These are phyloP conservation scores for Chytriomyces sp. DNA, from an alignment of 192 early-diverging fungal species.

Conservation along the genomic window DNA sequence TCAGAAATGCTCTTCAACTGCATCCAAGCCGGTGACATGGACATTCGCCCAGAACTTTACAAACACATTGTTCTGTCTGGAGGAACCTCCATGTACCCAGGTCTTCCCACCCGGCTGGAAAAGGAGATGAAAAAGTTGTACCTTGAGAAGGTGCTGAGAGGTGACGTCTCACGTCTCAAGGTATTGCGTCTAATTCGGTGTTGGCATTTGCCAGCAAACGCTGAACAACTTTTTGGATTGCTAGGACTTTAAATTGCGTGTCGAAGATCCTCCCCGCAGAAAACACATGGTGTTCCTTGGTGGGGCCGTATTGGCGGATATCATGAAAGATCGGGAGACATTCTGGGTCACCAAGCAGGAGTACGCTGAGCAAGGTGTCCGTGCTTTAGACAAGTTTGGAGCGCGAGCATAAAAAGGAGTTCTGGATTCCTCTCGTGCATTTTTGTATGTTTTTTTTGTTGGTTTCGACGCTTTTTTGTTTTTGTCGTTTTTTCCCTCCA, in stretches of 20 bases:
- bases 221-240: neutral
- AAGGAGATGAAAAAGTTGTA: slow-evolving; percentile 99
- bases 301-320: slow-evolving; percentile 93
- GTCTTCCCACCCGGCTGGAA: slow-evolving; percentile 93
- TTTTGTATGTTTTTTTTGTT: neutral
- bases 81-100: slow-evolving; percentile 98
- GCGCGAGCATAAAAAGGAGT: slow-evolving; percentile 27
- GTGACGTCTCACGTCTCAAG: slow-evolving; percentile 79
- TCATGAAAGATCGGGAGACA: slow-evolving; percentile 87
- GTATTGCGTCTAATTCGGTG: slow-evolving; percentile 49
- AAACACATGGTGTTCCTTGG: slow-evolving; percentile 99
- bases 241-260: slow-evolving; percentile 96
- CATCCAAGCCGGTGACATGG: slow-evolving; percentile 88
- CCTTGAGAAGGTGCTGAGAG: slow-evolving; percentile 83
- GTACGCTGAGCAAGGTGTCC: slow-evolving; percentile 87
- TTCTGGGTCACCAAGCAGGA: slow-evolving; percentile 96
- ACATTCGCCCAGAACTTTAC: slow-evolving; percentile 94
- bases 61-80: slow-evolving; percentile 98
- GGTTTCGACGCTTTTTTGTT: neutral
- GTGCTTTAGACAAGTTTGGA: slow-evolving; percentile 65
- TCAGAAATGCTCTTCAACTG: slow-evolving; percentile 92
- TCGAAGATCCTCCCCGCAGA: slow-evolving; percentile 96
- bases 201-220: neutral
- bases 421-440: neutral
- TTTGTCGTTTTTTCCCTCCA: neutral